Base-by-base conservation (phyloP, 73 alveolate species). In the Paramecium sonneborni region DNA sequence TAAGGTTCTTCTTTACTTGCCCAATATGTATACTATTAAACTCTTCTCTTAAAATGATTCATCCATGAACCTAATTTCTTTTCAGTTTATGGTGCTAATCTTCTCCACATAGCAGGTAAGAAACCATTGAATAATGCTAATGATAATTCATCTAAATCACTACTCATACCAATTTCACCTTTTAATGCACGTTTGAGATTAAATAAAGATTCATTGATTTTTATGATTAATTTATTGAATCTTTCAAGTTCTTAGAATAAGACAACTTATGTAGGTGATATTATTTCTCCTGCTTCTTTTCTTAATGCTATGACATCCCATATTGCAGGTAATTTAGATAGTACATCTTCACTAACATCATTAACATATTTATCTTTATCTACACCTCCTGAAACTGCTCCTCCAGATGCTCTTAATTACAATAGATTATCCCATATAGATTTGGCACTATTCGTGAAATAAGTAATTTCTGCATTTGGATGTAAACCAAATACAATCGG, bases 401-500 rank as follows among this genome's bases (percentile, higher is more conserved):
- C 94, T 76, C 99, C 99, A 92, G 98, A 93, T 57, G 98, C 97
- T 97, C 98, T 99, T 32, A 97, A 96, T 52, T 96, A 94, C 18
- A 97, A 85, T 1, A 97, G 98, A 5, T 98, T 96, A 20, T 94
- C 96, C 67, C 97, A 92, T 23, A 97, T 69, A 9, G 95, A 86
- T 87, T 96, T 96, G 0, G 99, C 97, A 92, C 97, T 99, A 88
- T 96, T 97, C 41, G 94, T 97, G 44, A 98, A 98, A 72, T 97
- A 97, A 37, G 98, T 95, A 41, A 98, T 98, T 92, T 96, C 99
- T 5, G 99, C 99, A 94, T 98, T 98, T 56, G 97, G 98, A 95
- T 98, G 99, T 38, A 98, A 93, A 30, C 99, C 99, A 91, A 97
- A 98, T 12, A 98, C 98, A 58, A 93, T 98, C 1, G 99, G 99